Conservation (phyloP, 106 monocot genomes). For the Platanthera zijinensis region DNA sequence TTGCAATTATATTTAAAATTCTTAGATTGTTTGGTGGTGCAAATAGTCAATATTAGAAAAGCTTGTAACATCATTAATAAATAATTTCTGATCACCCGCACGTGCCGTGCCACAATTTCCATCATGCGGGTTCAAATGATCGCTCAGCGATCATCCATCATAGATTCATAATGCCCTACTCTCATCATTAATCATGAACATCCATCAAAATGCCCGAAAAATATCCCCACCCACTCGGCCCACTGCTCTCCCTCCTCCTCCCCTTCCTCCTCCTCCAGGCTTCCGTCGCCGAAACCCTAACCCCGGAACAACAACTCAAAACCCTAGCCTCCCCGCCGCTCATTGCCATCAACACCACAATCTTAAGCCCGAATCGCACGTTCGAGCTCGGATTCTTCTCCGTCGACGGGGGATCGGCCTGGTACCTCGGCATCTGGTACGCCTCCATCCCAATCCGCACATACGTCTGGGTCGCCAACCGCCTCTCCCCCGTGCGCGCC, state of each 20-base stretch:
- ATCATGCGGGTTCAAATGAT: too few relatives aligned
- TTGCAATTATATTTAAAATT: too few relatives aligned
- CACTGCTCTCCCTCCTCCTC: background rate
- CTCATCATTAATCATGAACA: background rate
- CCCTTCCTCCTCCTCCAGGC: background rate
- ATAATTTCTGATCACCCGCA: too few relatives aligned
- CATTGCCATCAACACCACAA: constrained; percentile 34
- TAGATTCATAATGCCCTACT: background rate
- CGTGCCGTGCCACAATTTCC: too few relatives aligned
- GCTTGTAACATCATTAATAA: too few relatives aligned
- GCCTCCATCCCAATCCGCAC: constrained; percentile 49
- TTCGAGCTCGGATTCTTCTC: constrained; percentile 62
- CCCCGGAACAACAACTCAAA: background rate
- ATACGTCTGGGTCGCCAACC: constrained; percentile 64
- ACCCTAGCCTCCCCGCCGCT: constrained; percentile 5
- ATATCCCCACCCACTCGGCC: background rate
- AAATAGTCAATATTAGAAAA: too few relatives aligned
- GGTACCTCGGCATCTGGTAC: constrained; percentile 58
- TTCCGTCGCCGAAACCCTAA: background rate
- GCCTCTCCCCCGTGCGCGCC: constrained; percentile 15
- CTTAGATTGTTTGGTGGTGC: too few relatives aligned
- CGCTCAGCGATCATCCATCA: background rate
- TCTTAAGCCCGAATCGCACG: constrained; percentile 31
- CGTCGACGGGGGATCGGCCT: constrained; percentile 18
- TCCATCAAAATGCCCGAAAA: constrained; percentile 1